Evolutionary conservation across 2,329 filamentous ascomycete genomes (phyloP).

Genomic region (Pseudocercospora fijiensis): DNA sequence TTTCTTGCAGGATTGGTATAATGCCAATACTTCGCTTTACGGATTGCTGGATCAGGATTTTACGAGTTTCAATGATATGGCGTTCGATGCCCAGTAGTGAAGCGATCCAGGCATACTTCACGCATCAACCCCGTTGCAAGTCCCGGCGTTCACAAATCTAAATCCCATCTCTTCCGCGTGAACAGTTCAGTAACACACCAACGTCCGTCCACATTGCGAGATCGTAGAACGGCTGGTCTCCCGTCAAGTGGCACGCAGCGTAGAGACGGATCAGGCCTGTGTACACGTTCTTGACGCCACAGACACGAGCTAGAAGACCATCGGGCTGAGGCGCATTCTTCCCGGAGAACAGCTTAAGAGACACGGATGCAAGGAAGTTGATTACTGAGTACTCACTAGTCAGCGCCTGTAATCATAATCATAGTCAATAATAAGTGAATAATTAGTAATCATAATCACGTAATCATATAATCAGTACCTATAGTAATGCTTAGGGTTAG

Average conservation of each 20-base stretch:
- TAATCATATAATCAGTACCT: no score
- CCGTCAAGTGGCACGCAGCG: background rate
- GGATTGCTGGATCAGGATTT: slow-evolving; percentile 9
- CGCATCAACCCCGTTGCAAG: background rate
- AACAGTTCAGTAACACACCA: background rate
- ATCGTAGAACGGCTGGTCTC: background rate
- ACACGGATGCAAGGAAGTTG: background rate
- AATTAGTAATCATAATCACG: no score
- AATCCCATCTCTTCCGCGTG: background rate
- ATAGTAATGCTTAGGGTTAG: no score
- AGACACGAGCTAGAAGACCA: background rate
- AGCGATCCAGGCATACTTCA: background rate
- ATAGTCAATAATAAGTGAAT: no score
- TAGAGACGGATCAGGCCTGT: background rate
- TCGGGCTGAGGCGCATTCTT: background rate
- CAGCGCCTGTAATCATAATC: no score
- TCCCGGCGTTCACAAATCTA: background rate
- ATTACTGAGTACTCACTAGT: no score
- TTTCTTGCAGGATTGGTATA: slow-evolving; percentile 5
- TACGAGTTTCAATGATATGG: slow-evolving; percentile 1
- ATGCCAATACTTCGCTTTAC: slow-evolving; percentile 7
- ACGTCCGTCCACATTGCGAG: background rate
- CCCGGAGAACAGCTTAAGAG: background rate
- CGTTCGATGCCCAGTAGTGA: background rate
- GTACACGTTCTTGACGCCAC: background rate